Evolutionary conservation across 768 basidiomycete genomes (phyloP).

Genomic region (Lentinula sp.): DNA sequence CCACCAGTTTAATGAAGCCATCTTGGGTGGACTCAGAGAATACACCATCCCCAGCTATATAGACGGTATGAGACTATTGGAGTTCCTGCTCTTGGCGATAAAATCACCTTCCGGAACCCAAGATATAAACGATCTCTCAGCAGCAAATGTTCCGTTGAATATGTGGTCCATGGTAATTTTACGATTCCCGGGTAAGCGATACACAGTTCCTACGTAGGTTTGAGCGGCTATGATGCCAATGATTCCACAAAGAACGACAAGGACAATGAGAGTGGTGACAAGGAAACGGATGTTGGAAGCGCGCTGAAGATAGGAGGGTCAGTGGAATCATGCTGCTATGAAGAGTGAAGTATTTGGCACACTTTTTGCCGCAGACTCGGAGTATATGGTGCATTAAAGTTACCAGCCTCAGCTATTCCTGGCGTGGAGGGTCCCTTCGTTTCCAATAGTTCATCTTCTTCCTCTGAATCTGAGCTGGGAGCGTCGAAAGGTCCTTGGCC

Average conservation of each 20-base stretch:
- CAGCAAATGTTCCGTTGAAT: slow-evolving; percentile 84
- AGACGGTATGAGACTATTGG: not conserved
- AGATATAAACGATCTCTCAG: slow-evolving; percentile 41
- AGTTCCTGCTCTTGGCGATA: not conserved
- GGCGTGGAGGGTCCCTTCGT: slow-evolving; percentile 19
- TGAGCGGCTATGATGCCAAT: slow-evolving; percentile 78
- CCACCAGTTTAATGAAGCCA: slow-evolving; percentile 71
- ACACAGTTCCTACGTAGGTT: slow-evolving; percentile 56
- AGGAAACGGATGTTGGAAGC: slow-evolving; percentile 55
- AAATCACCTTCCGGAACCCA: slow-evolving; percentile 89
- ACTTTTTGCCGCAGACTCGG: not conserved
- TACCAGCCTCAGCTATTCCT: slow-evolving; percentile 14
- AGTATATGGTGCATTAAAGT: not conserved
- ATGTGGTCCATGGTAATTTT: slow-evolving; percentile 86
- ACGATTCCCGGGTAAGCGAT: slow-evolving; percentile 45
- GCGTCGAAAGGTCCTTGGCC: slow-evolving; percentile 51
- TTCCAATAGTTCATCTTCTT: slow-evolving; percentile 31
- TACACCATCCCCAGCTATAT: slow-evolving; percentile 87
- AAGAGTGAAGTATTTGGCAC: not conserved
- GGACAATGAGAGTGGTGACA: slow-evolving; percentile 49
- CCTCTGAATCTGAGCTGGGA: slow-evolving; percentile 49
- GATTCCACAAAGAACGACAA: slow-evolving; percentile 54
- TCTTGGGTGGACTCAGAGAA: slow-evolving; percentile 55
- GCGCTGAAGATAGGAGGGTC: slow-evolving; percentile 26
- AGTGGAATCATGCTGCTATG: not conserved